These are phyloP conservation scores for Jaapia argillacea DNA, from an alignment of 768 basidiomycete species.

Conservation along the genomic window DNA sequence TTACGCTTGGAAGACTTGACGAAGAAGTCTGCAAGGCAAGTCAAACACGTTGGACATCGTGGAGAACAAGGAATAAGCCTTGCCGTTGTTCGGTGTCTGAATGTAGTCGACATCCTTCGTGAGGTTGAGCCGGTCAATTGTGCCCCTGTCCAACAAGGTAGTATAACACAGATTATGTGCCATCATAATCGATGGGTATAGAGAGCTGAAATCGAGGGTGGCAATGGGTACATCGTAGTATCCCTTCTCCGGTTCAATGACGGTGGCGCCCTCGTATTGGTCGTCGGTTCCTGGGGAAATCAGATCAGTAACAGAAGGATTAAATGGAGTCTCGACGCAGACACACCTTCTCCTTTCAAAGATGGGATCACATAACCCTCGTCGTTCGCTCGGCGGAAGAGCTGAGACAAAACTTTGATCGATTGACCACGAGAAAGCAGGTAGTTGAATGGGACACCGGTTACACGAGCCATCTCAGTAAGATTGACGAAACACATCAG, in stretches of 20 bases:
- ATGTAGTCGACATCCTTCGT: constrained; percentile 86
- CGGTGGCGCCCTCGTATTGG: constrained; percentile 97
- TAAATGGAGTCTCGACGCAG: not conserved
- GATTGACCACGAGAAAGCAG: constrained; percentile 92
- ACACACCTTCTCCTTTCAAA: constrained; percentile 71
- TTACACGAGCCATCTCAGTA: constrained; percentile 98
- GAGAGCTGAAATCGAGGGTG: constrained; percentile 95
- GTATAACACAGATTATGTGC: constrained; percentile 99
- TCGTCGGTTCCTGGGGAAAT: constrained; percentile 66
- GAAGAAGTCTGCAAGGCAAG: constrained; percentile 79
- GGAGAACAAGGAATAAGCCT: no score
- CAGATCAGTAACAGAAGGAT: not conserved
- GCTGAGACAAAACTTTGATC: constrained; percentile 95
- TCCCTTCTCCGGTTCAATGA: constrained; percentile 93
- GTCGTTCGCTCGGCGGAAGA: constrained; percentile 87
- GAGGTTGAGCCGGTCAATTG: constrained; percentile 69
- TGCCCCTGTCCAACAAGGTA: constrained; percentile 75
- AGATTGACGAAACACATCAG: constrained; percentile 99
- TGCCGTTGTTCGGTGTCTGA: constrained; percentile 93
- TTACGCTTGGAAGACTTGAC: constrained; percentile 65
- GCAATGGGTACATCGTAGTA: constrained; percentile 97
- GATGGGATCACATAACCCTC: constrained; percentile 88
- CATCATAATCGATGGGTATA: constrained; percentile 99
- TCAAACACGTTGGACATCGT: no score
- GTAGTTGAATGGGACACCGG: constrained; percentile 98